Percentiles rank a stretch among this genome's conserved stretches.
These are phyloP conservation scores for Apiotrichum domesticum DNA, from an alignment of 1,284 basidiomycete species.

Conservation along the genomic window DNA sequence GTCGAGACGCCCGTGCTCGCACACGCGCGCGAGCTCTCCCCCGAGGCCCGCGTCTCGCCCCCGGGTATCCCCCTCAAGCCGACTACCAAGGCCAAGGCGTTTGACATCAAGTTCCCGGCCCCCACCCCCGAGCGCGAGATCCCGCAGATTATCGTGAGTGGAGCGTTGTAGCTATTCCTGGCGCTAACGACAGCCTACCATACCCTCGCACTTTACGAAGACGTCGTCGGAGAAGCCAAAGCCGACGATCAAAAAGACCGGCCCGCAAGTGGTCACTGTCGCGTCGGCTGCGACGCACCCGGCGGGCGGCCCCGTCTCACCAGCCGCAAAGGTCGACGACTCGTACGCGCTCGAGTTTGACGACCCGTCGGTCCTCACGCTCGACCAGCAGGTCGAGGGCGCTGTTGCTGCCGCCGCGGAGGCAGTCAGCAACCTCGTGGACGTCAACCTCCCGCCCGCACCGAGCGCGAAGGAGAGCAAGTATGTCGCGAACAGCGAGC, in stretches of 20 bases:
- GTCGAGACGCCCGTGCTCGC: slow-evolving; percentile 5
- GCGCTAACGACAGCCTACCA: slow-evolving; percentile 31
- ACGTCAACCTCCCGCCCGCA: slow-evolving; percentile 4
- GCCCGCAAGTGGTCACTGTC: slow-evolving; percentile 66
- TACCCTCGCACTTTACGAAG: slow-evolving; percentile 38
- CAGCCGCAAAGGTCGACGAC: neutral
- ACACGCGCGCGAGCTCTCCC: neutral
- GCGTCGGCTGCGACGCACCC: slow-evolving; percentile 60
- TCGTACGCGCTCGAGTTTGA: slow-evolving; percentile 1
- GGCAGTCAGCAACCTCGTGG: neutral
- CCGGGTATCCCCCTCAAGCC: slow-evolving; percentile 33
- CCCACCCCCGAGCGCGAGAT: slow-evolving; percentile 12
- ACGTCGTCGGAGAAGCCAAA: slow-evolving; percentile 6
- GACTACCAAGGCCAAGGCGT: neutral
- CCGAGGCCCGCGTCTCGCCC: slow-evolving; percentile 26
- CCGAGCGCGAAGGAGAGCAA: slow-evolving; percentile 1
- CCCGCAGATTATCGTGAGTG: slow-evolving; percentile 38
- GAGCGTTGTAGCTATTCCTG: neutral
- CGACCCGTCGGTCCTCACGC: neutral
- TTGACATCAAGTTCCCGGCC: slow-evolving; percentile 20
- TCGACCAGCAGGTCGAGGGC: neutral
- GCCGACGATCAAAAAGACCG: slow-evolving; percentile 14
- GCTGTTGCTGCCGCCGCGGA: neutral
- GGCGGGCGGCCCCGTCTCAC: slow-evolving; percentile 57
- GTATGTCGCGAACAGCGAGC: slow-evolving; percentile 46